phyloP scores from a whole-genome alignment of 148 eudicot species.

The Spergularia bocconei region DNA sequence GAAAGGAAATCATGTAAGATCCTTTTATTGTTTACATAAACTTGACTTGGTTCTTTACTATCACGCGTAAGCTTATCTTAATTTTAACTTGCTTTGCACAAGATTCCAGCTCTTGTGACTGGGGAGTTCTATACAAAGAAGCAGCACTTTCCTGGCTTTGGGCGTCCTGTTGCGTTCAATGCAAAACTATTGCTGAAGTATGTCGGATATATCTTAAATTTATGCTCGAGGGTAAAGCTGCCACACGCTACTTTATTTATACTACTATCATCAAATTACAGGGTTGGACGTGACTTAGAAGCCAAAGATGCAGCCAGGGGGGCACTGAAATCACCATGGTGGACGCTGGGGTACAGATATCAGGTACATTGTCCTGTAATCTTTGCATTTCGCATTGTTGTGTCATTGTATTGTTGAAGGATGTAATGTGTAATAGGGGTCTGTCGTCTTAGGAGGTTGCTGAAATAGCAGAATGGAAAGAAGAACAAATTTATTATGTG shows the following conservation, averaged over 20 bases:
- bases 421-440: slow-evolving; percentile 3
- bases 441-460: slow-evolving; percentile 69
- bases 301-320: slow-evolving; percentile 90
- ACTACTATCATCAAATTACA: slow-evolving; percentile 21
- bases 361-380: slow-evolving; percentile 39
- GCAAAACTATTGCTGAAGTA: slow-evolving; percentile 75
- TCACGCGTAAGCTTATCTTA: not conserved
- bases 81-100: slow-evolving; percentile 26
- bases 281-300: slow-evolving; percentile 80
- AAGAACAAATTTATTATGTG: slow-evolving; percentile 84
- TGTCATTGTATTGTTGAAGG: slow-evolving; percentile 6
- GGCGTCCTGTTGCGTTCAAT: slow-evolving; percentile 87
- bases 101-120: slow-evolving; percentile 94
- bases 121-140: slow-evolving; percentile 90
- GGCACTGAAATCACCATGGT: slow-evolving; percentile 93
- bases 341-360: slow-evolving; percentile 94
- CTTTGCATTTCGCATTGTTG: not conserved
- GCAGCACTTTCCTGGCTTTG: slow-evolving; percentile 97
- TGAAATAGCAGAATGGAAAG: slow-evolving; percentile 84
- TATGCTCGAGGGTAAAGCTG: not conserved
- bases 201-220: slow-evolving; percentile 20
- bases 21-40: not conserved
- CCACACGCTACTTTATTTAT: not conserved
- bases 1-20: slow-evolving; percentile 76
- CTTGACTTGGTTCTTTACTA: slow-evolving; percentile 1